A percentile compares a stretch with the other conserved stretches of the same genome.
Evolutionary conservation across 2,329 filamentous ascomycete genomes (phyloP).

Genomic region (Esteya vermicola): DNA sequence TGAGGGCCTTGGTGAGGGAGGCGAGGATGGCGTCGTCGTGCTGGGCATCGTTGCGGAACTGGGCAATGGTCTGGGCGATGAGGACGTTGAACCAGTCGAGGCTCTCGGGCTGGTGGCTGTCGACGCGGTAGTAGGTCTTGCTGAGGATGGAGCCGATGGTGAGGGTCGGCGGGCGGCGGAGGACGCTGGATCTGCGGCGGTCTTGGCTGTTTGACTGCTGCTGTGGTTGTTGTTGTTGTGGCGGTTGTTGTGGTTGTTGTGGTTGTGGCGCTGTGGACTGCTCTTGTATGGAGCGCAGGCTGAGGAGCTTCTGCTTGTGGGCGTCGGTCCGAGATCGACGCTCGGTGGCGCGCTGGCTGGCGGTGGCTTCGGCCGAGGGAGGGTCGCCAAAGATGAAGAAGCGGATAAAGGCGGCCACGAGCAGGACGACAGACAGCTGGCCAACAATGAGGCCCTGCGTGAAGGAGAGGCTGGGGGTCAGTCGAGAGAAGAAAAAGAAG

Average conservation of each 20-base stretch:
- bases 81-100: slow-evolving; percentile 99
- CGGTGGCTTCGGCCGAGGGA: slow-evolving; percentile 68
- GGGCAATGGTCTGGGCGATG: slow-evolving; percentile 89
- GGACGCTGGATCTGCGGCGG: slow-evolving; percentile 46
- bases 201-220: no score
- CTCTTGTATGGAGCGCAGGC: slow-evolving; percentile 32
- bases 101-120: slow-evolving; percentile 90
- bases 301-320: slow-evolving; percentile 61
- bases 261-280: slow-evolving; percentile 11
- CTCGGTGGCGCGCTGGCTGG: slow-evolving; percentile 59
- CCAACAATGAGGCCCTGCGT: slow-evolving; percentile 88
- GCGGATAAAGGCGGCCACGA: slow-evolving; percentile 92
- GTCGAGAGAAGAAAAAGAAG: not conserved
- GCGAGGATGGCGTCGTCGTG: slow-evolving; percentile 81
- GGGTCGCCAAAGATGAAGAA: slow-evolving; percentile 99
- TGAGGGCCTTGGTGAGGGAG: slow-evolving; percentile 72
- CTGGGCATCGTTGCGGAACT: slow-evolving; percentile 84
- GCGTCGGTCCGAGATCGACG: slow-evolving; percentile 59
- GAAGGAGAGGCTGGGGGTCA: slow-evolving; percentile 56
- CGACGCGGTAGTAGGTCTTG: slow-evolving; percentile 95
- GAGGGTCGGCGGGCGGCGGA: slow-evolving; percentile 58
- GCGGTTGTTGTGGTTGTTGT: slow-evolving; percentile 14
- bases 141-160: slow-evolving; percentile 89
- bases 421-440: slow-evolving; percentile 79
- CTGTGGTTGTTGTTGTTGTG: slow-evolving; percentile 21